These are phyloP conservation scores for Aureobasidium lini DNA, from an alignment of 2,329 filamentous ascomycete species.

Conservation along the genomic window DNA sequence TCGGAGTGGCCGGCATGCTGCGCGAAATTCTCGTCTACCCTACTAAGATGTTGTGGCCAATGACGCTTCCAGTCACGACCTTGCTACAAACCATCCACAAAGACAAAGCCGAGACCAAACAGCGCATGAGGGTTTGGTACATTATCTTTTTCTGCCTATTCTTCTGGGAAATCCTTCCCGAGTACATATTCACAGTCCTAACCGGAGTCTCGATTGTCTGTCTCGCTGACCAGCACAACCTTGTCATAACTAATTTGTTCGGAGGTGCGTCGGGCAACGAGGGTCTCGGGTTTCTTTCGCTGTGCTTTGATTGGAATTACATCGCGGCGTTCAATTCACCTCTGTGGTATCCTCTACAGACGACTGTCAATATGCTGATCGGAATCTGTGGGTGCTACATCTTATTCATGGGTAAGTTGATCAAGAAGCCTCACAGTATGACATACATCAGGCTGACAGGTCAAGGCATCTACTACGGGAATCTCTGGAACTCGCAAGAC, in stretches of 20 bases:
- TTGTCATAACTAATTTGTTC: conserved; percentile 43
- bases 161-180: conserved; percentile 43
- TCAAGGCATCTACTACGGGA: conserved; percentile 33
- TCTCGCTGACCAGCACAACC: conserved; percentile 36
- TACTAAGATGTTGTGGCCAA: conserved; percentile 42
- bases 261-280: conserved; percentile 42
- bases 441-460: no score
- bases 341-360: conserved; percentile 34
- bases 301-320: conserved; percentile 42
- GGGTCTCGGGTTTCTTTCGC: conserved; percentile 35
- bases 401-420: conserved; percentile 27
- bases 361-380: conserved; percentile 32
- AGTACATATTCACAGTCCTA: conserved; percentile 40
- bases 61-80: conserved; percentile 30
- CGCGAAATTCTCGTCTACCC: conserved; percentile 41
- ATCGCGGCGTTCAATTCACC: conserved; percentile 29
- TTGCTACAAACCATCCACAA: conserved; percentile 35
- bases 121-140: conserved; percentile 36
- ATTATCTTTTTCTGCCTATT: conserved; percentile 34
- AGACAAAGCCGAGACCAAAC: conserved; percentile 31
- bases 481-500: conserved; percentile 33
- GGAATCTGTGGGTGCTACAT: conserved; percentile 32
- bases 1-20: conserved; percentile 42
- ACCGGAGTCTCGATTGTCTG: conserved; percentile 40
- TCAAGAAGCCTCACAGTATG: no score